Percentiles rank a stretch among this genome's conserved stretches.
These are phyloP conservation scores for Coemansia sp. DNA, from an alignment of 192 early-diverging fungal genomes.

Conservation along the genomic window DNA sequence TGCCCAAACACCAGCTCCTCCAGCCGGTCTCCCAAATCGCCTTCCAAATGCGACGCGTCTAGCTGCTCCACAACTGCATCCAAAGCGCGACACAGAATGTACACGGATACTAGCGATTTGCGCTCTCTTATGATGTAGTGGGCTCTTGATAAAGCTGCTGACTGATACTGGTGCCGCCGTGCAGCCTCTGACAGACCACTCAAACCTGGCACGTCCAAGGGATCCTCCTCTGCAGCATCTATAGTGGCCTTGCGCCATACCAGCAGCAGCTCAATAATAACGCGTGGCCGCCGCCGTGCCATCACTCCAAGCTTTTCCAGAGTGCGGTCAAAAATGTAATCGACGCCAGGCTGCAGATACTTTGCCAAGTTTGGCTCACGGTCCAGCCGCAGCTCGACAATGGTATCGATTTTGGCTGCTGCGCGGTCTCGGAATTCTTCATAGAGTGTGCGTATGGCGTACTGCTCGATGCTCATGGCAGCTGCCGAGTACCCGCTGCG, in stretches of 20 bases:
- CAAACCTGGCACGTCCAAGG: constrained; percentile 15
- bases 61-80: constrained; percentile 81
- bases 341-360: constrained; percentile 63
- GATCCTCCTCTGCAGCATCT: constrained; percentile 35
- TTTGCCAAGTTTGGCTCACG: constrained; percentile 61
- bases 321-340: constrained; percentile 79
- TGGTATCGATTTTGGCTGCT: constrained; percentile 34
- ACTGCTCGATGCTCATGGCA: constrained; percentile 39
- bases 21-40: constrained; percentile 79
- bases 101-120: constrained; percentile 65
- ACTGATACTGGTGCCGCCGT: constrained; percentile 45
- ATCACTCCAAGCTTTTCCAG: constrained; percentile 74
- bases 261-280: constrained; percentile 78
- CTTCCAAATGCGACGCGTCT: constrained; percentile 66
- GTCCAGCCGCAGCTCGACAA: constrained; percentile 53
- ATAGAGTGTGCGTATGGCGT: constrained; percentile 45
- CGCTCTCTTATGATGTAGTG: constrained; percentile 46
- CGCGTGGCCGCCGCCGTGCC: constrained; percentile 79
- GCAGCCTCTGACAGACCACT: constrained; percentile 17
- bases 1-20: constrained; percentile 95
- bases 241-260: constrained; percentile 73
- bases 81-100: constrained; percentile 84
- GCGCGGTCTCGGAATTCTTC: constrained; percentile 48
- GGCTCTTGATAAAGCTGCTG: constrained; percentile 46
- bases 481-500: background rate